Conservation (phyloP, 2,329 filamentous ascomycete species). For the Cercospora citrullina region DNA sequence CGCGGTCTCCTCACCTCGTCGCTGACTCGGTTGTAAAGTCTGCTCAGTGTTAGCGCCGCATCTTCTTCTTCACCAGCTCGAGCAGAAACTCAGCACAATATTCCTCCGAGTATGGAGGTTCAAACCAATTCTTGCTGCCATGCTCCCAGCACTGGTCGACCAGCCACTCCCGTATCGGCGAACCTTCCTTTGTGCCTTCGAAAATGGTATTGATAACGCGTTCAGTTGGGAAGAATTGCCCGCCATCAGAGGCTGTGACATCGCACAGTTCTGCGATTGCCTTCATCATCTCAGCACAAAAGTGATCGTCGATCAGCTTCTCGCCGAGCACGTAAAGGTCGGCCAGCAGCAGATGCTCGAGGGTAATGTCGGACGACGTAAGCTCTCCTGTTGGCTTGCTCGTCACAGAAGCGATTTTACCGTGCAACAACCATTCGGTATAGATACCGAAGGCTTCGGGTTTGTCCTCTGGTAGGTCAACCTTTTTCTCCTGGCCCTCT, state of each 20-base stretch:
- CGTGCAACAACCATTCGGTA: conserved; percentile 18
- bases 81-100: not conserved
- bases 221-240: conserved; percentile 2
- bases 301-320: conserved; percentile 2
- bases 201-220: conserved; percentile 5
- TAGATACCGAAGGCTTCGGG: conserved; percentile 11
- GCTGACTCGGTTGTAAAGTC: not conserved
- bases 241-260: not conserved
- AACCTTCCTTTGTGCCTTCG: not conserved
- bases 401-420: not conserved
- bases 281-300: not conserved
- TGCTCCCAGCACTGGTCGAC: not conserved
- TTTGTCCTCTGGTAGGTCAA: conserved; percentile 15
- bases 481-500: conserved; percentile 4
- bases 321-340: conserved; percentile 15
- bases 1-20: not conserved
- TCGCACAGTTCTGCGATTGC: not conserved
- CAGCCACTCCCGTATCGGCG: not conserved
- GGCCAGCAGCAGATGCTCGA: not conserved
- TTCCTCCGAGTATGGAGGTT: not conserved
- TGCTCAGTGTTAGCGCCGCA: not conserved
- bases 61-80: not conserved
- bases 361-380: not conserved
- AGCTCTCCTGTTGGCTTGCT: not conserved
- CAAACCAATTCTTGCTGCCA: not conserved